Conservation (phyloP, 176 grass and related monocot species). For the Panicum miliaceum region DNA sequence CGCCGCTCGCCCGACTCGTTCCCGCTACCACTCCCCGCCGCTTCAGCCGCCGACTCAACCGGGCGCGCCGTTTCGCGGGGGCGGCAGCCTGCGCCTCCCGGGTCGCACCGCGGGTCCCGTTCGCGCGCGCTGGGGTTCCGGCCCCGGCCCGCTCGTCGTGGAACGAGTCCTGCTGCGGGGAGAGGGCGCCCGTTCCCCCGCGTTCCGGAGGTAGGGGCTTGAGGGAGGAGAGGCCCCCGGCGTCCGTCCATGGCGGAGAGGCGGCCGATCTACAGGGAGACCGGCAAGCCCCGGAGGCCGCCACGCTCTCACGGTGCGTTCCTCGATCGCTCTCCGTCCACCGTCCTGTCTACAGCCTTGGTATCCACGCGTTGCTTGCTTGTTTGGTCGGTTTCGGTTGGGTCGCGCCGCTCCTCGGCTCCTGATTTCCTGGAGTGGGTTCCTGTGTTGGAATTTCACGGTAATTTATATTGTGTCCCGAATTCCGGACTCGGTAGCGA, state of each 20-base stretch:
- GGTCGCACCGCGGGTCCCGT: not conserved
- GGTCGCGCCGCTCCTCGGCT: conserved; percentile 3
- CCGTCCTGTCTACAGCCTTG: not conserved
- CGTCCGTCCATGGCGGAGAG: conserved; percentile 53
- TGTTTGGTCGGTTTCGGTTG: conserved; percentile 3
- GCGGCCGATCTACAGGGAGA: conserved; percentile 44
- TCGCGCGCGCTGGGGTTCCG: not conserved
- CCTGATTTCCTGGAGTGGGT: not conserved
- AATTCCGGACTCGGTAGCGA: conserved; percentile 1
- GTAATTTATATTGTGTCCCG: not conserved
- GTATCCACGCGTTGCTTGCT: not conserved
- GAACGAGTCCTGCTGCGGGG: not conserved
- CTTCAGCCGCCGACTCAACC: not conserved
- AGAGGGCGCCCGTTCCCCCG: conserved; percentile 4
- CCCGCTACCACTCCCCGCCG: not conserved
- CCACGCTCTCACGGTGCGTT: conserved; percentile 53
- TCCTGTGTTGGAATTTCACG: not conserved
- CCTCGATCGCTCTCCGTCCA: conserved; percentile 4
- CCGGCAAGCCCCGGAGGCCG: conserved; percentile 42
- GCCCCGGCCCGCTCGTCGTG: not conserved
- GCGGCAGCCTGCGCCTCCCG: not conserved
- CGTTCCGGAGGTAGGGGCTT: not conserved
- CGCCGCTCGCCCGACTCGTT: conserved; percentile 13
- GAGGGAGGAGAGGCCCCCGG: not conserved
- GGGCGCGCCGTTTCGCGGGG: conserved; percentile 4